Percentiles rank a stretch among this genome's conserved stretches.
phyloP scores from a whole-genome alignment of 345 rosid species.

The Bruguiera sexangula region DNA sequence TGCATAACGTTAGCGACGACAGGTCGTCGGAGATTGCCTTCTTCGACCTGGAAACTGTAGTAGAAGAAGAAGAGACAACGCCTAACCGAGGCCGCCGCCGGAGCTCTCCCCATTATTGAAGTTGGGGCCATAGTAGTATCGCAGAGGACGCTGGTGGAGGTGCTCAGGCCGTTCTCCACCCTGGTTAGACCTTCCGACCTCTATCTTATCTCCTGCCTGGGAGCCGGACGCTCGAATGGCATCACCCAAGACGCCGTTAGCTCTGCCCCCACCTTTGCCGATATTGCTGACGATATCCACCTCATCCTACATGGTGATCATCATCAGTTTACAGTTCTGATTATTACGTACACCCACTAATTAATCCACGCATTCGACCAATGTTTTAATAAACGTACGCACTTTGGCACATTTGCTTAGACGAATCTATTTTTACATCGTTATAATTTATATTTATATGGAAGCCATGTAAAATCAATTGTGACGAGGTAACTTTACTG shows the following conservation, averaged over 20 bases:
- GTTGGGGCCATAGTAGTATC: conserved; percentile 86
- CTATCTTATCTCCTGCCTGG: conserved; percentile 42
- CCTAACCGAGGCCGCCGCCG: conserved; percentile 32
- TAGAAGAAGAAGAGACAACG: conserved; percentile 31
- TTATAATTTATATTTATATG: too few species aligned
- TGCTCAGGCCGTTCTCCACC: conserved; percentile 53
- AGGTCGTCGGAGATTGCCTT: conserved; percentile 63
- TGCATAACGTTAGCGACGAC: conserved; percentile 12
- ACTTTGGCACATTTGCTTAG: too few species aligned
- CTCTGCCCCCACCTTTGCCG: conserved; percentile 56
- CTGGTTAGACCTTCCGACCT: conserved; percentile 65
- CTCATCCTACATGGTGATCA: conserved; percentile 64
- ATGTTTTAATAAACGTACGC: too few species aligned
- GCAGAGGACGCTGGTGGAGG: conserved; percentile 64
- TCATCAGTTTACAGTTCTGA: not conserved
- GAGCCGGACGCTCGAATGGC: conserved; percentile 58
- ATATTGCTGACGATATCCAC: conserved; percentile 66
- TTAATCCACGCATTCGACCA: not conserved
- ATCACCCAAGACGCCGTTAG: conserved; percentile 52
- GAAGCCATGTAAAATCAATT: too few species aligned
- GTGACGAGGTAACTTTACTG: too few species aligned
- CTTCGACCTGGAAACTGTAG: conserved; percentile 84
- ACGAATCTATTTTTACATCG: too few species aligned
- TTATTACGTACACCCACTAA: not conserved
- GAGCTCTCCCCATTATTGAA: conserved; percentile 56